phyloP scores from a whole-genome alignment of 805 yeast species.

The Yamadazyma kitorensis region DNA sequence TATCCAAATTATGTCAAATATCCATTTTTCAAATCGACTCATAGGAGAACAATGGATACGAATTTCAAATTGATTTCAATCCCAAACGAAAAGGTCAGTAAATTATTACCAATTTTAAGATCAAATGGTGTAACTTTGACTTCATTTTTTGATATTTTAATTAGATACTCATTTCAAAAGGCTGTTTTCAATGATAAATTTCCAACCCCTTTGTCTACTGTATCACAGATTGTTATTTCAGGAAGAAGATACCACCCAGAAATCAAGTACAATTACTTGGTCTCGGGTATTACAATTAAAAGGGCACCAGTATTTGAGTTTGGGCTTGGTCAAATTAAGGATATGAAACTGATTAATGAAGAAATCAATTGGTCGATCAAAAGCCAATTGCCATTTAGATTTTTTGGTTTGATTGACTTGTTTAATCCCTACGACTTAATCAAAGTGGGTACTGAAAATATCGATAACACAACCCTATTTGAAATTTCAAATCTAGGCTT shows the following conservation, averaged over 20 bases:
- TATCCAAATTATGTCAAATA: conserved; percentile 8
- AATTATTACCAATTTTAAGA: not conserved
- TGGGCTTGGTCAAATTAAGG: conserved; percentile 1
- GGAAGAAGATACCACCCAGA: conserved; percentile 11
- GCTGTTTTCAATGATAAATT: conserved; percentile 2
- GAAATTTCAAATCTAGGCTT: conserved; percentile 13
- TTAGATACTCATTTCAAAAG: conserved; percentile 10
- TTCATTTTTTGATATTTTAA: conserved; percentile 8
- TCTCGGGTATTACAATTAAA: not conserved
- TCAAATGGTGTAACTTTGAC: conserved; percentile 9
- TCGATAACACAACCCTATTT: too few relatives aligned
- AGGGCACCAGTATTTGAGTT: conserved; percentile 1
- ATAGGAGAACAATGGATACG: not conserved
- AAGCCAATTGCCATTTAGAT: conserved; percentile 1
- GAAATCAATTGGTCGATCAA: not conserved
- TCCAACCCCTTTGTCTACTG: not conserved
- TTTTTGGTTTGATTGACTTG: conserved; percentile 2
- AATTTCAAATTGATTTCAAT: conserved; percentile 2
- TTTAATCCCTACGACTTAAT: conserved; percentile 1
- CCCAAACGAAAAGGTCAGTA: not conserved
- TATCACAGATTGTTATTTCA: conserved; percentile 2
- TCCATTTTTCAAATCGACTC: conserved; percentile 4
- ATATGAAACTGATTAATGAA: conserved; percentile 2
- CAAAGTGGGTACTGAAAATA: too few relatives aligned
- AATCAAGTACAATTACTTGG: conserved; percentile 3